A percentile compares a stretch with the other conserved stretches of the same genome.
Conservation (phyloP, 2,329 filamentous ascomycete genomes). For the Daldinia eschscholtzii region DNA sequence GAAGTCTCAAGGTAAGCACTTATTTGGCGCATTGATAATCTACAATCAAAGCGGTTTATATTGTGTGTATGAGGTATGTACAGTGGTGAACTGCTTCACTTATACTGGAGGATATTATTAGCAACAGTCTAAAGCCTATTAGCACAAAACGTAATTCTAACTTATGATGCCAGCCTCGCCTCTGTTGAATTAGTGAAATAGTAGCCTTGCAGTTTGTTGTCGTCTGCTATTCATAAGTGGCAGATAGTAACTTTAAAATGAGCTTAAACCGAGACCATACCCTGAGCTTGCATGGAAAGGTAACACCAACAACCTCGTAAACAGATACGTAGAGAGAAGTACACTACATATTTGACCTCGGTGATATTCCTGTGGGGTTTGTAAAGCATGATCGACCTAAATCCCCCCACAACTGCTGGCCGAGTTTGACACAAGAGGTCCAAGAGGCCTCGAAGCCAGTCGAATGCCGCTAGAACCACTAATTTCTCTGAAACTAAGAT, state of each 20-base stretch:
- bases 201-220: constrained; percentile 24
- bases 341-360: constrained; percentile 16
- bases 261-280: constrained; percentile 6
- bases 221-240: constrained; percentile 10
- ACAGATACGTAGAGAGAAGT: constrained; percentile 1
- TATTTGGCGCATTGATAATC: not conserved
- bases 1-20: constrained; percentile 3
- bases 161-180: not conserved
- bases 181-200: constrained; percentile 7
- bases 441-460: constrained; percentile 29
- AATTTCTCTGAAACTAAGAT: constrained; percentile 20
- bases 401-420: constrained; percentile 13
- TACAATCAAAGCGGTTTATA: not conserved
- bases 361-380: constrained; percentile 24
- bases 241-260: not conserved
- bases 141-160: not conserved
- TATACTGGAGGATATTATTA: not conserved
- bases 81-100: not conserved
- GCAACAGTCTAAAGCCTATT: not conserved
- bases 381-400: constrained; percentile 16
- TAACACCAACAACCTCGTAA: constrained; percentile 8
- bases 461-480: constrained; percentile 36
- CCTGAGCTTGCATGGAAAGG: constrained; percentile 17
- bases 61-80: not conserved
- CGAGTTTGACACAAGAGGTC: constrained; percentile 24